A percentile compares a stretch with the other conserved stretches of the same genome.
These are phyloP conservation scores for Alternaria atra DNA, from an alignment of 2,329 filamentous ascomycete genomes.

Conservation along the genomic window DNA sequence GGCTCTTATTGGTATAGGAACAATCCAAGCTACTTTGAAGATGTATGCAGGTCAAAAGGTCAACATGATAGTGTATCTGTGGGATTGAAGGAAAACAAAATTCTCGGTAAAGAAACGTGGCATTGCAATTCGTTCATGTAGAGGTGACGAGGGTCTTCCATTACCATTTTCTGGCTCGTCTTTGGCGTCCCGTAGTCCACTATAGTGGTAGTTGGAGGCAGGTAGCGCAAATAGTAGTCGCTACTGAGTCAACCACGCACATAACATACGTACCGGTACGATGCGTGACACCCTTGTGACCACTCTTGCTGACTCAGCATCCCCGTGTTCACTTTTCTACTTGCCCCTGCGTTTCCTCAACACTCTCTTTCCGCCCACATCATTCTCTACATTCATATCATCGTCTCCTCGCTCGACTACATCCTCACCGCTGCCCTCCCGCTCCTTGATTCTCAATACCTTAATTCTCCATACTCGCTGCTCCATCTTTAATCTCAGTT, in stretches of 20 bases:
- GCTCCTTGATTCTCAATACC: slow-evolving; percentile 7
- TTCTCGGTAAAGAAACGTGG: too few species aligned
- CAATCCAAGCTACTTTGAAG: too few species aligned
- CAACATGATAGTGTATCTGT: too few species aligned
- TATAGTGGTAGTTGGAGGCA: not conserved
- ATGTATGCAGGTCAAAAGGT: too few species aligned
- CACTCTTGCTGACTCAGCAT: too few species aligned
- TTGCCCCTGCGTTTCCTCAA: not conserved
- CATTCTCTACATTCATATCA: not conserved
- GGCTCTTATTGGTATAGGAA: not conserved
- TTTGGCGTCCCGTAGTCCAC: not conserved
- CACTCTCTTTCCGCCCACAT: not conserved
- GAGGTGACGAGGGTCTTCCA: too few species aligned
- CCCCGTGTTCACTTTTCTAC: not conserved
- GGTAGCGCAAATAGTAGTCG: not conserved
- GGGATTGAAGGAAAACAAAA: too few species aligned
- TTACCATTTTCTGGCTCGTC: too few species aligned
- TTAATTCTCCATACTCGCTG: slow-evolving; percentile 14
- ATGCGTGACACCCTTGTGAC: too few species aligned
- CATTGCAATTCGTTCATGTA: not conserved
- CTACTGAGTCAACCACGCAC: not conserved
- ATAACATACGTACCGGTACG: not conserved
- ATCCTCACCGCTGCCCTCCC: not conserved
- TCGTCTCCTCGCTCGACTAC: not conserved
- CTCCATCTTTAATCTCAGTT: slow-evolving; percentile 12